Evolutionary conservation across 106 monocot species (phyloP).

Genomic region (Dactylorhiza incarnata): DNA sequence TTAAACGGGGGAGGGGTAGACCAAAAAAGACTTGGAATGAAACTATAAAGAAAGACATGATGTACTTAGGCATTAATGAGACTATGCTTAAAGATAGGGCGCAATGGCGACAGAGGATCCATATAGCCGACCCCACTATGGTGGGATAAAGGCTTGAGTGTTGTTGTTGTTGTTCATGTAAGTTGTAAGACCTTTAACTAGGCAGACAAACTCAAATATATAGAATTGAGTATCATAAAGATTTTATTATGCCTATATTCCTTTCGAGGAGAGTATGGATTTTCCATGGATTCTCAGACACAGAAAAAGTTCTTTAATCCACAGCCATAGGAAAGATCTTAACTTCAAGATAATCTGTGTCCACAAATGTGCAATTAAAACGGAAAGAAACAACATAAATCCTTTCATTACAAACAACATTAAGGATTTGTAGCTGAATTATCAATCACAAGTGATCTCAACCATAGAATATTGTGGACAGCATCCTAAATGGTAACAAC

Average conservation of each 20-base stretch:
- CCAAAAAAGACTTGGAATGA: too few relatives aligned
- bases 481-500: constrained; percentile 2
- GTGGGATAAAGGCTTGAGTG: too few relatives aligned
- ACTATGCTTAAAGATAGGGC: too few relatives aligned
- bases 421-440: background rate
- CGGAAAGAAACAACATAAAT: background rate
- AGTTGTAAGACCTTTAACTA: too few relatives aligned
- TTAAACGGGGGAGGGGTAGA: too few relatives aligned
- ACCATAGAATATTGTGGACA: background rate
- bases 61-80: too few relatives aligned
- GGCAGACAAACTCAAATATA: background rate
- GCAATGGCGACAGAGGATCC: too few relatives aligned
- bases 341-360: background rate
- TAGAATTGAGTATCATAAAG: background rate
- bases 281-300: background rate
- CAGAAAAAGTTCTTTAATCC: background rate
- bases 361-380: background rate
- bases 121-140: too few relatives aligned
- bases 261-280: background rate
- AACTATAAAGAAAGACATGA: too few relatives aligned
- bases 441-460: background rate
- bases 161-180: too few relatives aligned
- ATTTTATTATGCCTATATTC: background rate
- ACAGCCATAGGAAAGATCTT: background rate
- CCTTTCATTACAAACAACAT: background rate